These are phyloP conservation scores for Euphorbia pulcherrima DNA, from an alignment of 345 rosid genomes.

Conservation along the genomic window DNA sequence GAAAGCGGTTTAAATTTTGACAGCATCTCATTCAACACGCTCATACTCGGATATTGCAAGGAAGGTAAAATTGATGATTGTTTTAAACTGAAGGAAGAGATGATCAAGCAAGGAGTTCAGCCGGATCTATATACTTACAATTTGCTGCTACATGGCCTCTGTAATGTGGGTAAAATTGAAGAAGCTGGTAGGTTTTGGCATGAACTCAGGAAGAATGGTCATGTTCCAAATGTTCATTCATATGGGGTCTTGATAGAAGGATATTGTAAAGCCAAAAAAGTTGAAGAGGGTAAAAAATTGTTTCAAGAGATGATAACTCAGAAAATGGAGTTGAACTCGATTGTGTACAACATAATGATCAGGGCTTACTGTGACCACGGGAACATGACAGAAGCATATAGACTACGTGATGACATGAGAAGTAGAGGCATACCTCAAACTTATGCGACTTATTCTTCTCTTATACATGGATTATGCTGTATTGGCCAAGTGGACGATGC, in stretches of 20 bases:
- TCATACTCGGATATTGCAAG: slow-evolving; percentile 53
- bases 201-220: slow-evolving; percentile 45
- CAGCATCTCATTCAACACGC: slow-evolving; percentile 52
- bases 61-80: slow-evolving; percentile 50
- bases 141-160: slow-evolving; percentile 54
- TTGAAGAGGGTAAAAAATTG: slow-evolving; percentile 58
- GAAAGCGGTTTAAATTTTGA: slow-evolving; percentile 48
- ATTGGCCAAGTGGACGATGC: slow-evolving; percentile 54
- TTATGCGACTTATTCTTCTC: slow-evolving; percentile 54
- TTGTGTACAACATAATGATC: slow-evolving; percentile 57
- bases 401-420: slow-evolving; percentile 63
- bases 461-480: slow-evolving; percentile 64
- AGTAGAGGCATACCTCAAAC: slow-evolving; percentile 46
- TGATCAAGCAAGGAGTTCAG: slow-evolving; percentile 52
- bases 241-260: slow-evolving; percentile 73
- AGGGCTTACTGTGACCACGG: slow-evolving; percentile 50
- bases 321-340: slow-evolving; percentile 45
- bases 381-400: slow-evolving; percentile 45
- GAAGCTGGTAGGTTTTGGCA: slow-evolving; percentile 61
- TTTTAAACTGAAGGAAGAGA: slow-evolving; percentile 55
- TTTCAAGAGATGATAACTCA: slow-evolving; percentile 47
- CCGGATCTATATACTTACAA: slow-evolving; percentile 63
- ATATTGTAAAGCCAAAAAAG: slow-evolving; percentile 58
- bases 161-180: slow-evolving; percentile 47
- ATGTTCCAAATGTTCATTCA: slow-evolving; percentile 48